Percentiles rank a stretch among this genome's conserved stretches.
Evolutionary conservation across 2,329 filamentous ascomycete species (phyloP).

Genomic region (Didymella glomerata): DNA sequence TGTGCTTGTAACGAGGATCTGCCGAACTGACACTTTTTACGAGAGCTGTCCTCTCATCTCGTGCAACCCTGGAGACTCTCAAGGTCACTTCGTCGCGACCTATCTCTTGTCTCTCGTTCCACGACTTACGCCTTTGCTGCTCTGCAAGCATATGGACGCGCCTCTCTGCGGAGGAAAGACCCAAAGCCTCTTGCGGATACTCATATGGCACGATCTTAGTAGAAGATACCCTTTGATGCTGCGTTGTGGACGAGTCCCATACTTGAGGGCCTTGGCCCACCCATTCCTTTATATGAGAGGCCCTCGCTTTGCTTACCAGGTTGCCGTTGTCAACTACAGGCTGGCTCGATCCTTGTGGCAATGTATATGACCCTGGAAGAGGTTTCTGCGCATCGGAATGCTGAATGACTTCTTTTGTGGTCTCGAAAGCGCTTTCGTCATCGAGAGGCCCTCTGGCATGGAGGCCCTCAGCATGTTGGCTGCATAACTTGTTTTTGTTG

Average conservation of each 20-base stretch:
- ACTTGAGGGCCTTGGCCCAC: background rate
- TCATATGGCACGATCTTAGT: background rate
- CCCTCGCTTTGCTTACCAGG: background rate
- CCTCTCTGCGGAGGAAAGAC: background rate
- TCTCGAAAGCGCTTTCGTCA: background rate
- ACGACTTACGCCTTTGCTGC: background rate
- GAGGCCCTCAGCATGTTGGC: background rate
- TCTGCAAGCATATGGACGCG: background rate
- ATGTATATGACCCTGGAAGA: background rate
- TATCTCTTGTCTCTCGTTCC: background rate
- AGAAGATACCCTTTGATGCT: too few relatives aligned
- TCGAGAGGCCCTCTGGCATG: background rate
- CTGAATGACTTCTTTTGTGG: background rate
- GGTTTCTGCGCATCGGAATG: background rate
- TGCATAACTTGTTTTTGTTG: background rate
- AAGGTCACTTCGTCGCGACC: background rate
- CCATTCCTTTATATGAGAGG: background rate
- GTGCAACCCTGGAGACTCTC: background rate
- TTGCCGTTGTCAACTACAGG: background rate
- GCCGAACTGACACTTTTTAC: background rate
- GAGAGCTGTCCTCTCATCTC: background rate
- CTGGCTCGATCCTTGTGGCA: background rate
- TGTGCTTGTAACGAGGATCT: background rate
- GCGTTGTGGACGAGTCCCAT: background rate
- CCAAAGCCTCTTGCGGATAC: constrained; percentile 5